Evolutionary conservation across 2,329 filamentous ascomycete species (phyloP), one percentile per base, ranked within the genome.

Genomic region (Fusarium nodosum): DNA sequence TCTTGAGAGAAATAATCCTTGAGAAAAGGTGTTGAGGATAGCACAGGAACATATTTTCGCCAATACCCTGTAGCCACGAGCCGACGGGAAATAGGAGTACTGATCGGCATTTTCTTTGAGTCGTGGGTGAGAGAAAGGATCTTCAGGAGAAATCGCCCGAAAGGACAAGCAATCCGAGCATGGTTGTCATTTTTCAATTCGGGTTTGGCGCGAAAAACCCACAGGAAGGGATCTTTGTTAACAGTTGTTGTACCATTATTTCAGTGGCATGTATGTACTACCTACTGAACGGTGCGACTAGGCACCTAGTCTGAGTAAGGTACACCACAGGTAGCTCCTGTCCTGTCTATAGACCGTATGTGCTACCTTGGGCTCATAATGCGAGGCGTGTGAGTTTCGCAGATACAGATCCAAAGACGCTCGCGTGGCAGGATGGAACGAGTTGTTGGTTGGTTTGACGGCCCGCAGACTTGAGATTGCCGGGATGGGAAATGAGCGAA

Each of bases 41-140:
- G 54, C 20, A 51, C 26, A 65, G 46, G 56, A 66, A 44, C 36
- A 36, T 48, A 55, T 44, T 54, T 45, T 44, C 56, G 42, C 28
- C 45, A 47, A 33, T 46, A 28, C 31, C 44, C 39, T 30, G 47
- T 36, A 68, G 52, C 44, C 24, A 69, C 36, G 42, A 44, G 56
- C 28, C 33, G 47, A 34, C 61, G 42, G 33, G 48, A 56, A 68
- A 48, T 22, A 52, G 45, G 42, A 60, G 51, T 36, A 45, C 38
- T 38, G 63, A 70, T 60, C 58, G 62, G 41, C 54, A 38, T 33
- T 56, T 53, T 56, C 46, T 51, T 28, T 55, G 53, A 56, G 44
- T 51, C 34, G 38, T 55, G 41, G 53, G 47, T 47, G 45, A 47
- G 56, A 53, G 28, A 34, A 52, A 60, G 45, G 58, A 71, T 64